A percentile compares a stretch with the other conserved stretches of the same genome.
Evolutionary conservation across 495 filamentous ascomycete genomes (phyloP).

Genomic region (Aspergillus carlsbadensis): DNA sequence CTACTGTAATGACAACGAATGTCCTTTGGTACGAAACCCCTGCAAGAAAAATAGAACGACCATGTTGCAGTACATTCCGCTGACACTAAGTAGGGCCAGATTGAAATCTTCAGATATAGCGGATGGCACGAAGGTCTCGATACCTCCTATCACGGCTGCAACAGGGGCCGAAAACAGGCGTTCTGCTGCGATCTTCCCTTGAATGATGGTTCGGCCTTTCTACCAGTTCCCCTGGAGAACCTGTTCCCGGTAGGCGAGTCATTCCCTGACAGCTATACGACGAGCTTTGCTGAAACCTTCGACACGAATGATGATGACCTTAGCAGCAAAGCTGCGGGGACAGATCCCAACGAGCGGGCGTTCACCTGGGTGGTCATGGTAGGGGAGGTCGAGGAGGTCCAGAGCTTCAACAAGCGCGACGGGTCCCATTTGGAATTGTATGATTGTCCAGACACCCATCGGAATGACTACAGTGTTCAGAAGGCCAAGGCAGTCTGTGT

Average conservation of each 20-base stretch:
- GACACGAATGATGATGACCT: background rate
- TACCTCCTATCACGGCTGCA: background rate
- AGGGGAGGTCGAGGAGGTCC: background rate
- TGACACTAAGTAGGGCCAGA: background rate
- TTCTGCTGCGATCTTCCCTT: constrained; percentile 6
- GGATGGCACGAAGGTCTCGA: background rate
- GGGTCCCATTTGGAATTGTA: constrained; percentile 1
- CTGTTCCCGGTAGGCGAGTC: background rate
- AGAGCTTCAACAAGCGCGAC: constrained; percentile 4
- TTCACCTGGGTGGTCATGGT: constrained; percentile 2
- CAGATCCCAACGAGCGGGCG: background rate
- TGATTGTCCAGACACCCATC: background rate
- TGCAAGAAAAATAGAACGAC: no score
- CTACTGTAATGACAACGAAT: background rate
- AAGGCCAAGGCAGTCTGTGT: background rate
- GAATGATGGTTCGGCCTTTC: background rate
- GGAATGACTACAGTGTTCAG: background rate
- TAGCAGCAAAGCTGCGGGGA: background rate
- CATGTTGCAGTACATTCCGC: no score
- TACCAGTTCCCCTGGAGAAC: constrained; percentile 2
- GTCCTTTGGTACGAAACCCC: background rate
- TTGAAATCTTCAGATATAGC: background rate
- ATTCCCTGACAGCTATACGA: background rate
- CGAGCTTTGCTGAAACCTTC: background rate
- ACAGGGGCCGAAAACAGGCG: background rate